Conservation (phyloP, 805 yeast genomes). For the Saccharomyces eubayanus region DNA sequence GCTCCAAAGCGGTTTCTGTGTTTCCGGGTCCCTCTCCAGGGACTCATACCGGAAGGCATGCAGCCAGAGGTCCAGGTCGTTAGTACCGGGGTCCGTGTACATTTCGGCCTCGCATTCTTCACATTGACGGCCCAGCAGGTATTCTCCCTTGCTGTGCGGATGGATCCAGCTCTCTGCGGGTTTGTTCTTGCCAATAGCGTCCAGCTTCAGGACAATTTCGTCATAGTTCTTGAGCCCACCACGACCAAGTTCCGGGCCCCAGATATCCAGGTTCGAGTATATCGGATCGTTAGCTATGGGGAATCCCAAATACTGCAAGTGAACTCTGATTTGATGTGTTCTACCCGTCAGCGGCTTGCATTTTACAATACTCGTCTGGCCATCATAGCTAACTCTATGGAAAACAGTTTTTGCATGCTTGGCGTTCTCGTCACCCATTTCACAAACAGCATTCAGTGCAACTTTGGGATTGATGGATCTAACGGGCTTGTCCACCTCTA, state of each 20-base stretch:
- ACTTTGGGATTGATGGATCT: slow-evolving; percentile 65
- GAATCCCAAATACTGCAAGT: slow-evolving; percentile 76
- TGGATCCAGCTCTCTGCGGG: slow-evolving; percentile 63
- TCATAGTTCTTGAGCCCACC: slow-evolving; percentile 44
- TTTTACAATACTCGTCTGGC: slow-evolving; percentile 53
- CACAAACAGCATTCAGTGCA: slow-evolving; percentile 50
- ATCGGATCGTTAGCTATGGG: slow-evolving; percentile 93
- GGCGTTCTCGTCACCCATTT: slow-evolving; percentile 28
- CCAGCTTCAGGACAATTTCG: slow-evolving; percentile 42
- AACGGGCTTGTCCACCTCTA: slow-evolving; percentile 60
- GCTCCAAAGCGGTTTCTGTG: slow-evolving; percentile 45
- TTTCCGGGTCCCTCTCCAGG: slow-evolving; percentile 26
- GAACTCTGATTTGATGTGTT: slow-evolving; percentile 93
- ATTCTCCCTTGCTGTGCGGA: slow-evolving; percentile 56
- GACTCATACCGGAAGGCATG: slow-evolving; percentile 82
- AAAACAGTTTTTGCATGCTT: slow-evolving; percentile 73
- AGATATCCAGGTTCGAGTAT: slow-evolving; percentile 66
- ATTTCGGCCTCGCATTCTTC: slow-evolving; percentile 58
- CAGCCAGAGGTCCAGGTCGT: slow-evolving; percentile 80
- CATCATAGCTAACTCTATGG: slow-evolving; percentile 58
- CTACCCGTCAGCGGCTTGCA: slow-evolving; percentile 89
- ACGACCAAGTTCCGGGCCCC: slow-evolving; percentile 74
- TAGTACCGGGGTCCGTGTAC: slow-evolving; percentile 82
- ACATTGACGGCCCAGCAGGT: slow-evolving; percentile 51
- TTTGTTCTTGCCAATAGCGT: slow-evolving; percentile 60